Evolutionary conservation across 2,329 filamentous ascomycete species (phyloP), one percentile per base, ranked within the genome.

Genomic region (Cercospora zeae-maydis): DNA sequence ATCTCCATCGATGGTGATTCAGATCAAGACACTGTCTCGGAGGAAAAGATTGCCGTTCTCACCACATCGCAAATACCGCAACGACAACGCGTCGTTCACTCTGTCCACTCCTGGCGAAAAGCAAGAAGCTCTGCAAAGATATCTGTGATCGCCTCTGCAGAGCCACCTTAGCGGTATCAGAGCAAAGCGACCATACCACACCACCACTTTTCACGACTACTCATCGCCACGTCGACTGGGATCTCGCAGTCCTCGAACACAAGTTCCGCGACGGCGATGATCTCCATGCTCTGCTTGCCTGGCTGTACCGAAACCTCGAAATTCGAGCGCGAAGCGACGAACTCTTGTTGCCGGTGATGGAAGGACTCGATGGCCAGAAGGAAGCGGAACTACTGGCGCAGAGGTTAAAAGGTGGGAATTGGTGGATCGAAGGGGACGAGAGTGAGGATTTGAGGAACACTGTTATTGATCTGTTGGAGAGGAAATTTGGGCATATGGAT

Each of bases 221-320:
- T 4, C n/a, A 0, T 16, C 49, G 13, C 58, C 42, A 42, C 47
- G 33, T 60, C 49, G 58, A 60, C 27, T 60, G 58, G 58, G 47
- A 53, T 27, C 49, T 60, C 9, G 49, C 49, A 16, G 34, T 60
- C 10, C 14, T 54, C 34, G 47, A 53, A 8, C 58, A 42, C 21
- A 24, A 27, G 8, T 14, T 42, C 9, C 13, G 16, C 21, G 16
- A 42, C 1, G 9, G 4, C 4, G n/a, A 7, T 14, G 49, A 52
- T 54, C 49, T 60, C 10, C 11, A 16, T 2, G 8, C 2, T 1
- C 27, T 53, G 10, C 14, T 60, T 4, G 3, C 14, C 4, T 60
- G 58, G 58, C 1, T 54, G n/a, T 49, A 54, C 37, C 10, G 0
- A 1, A 21, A 53, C 13, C 5, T 60, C 11, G 47, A 60, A 9